phyloP scores from a whole-genome alignment of 331 rosid species.

The Stylosanthes scabra region DNA sequence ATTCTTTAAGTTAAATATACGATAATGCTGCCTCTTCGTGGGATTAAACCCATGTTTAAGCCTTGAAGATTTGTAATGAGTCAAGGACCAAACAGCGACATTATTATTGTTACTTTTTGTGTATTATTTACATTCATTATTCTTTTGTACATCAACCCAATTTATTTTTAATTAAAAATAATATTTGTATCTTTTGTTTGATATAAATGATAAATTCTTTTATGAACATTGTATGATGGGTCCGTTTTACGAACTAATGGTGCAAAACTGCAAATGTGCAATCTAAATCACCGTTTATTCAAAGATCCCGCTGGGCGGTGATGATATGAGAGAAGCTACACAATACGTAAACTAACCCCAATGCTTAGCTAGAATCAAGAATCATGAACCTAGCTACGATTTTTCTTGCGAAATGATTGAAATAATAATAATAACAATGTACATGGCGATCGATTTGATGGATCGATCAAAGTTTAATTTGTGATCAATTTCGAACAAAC shows the following conservation, averaged over 20 bases:
- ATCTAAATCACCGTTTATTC: constrained; percentile 20
- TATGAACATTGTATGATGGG: too few relatives aligned
- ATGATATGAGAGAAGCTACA: background rate
- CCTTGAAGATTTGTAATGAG: constrained; percentile 1
- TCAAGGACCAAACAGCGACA: background rate
- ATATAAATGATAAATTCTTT: too few relatives aligned
- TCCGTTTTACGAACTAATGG: too few relatives aligned
- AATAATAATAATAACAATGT: background rate
- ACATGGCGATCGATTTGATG: background rate
- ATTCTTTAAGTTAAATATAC: background rate
- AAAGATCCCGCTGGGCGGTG: constrained; percentile 26
- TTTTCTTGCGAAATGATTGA: constrained; percentile 3
- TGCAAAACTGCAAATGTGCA: background rate
- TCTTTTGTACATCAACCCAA: too few relatives aligned
- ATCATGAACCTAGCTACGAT: background rate
- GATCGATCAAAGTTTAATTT: background rate
- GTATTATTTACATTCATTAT: too few relatives aligned
- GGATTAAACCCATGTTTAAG: constrained; percentile 31
- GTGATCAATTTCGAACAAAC: background rate
- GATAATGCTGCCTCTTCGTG: constrained; percentile 28
- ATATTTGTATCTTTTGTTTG: too few relatives aligned
- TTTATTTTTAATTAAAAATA: too few relatives aligned
- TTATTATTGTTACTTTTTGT: background rate
- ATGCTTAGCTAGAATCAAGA: background rate
- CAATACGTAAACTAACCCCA: background rate